Evolutionary conservation across 768 basidiomycete genomes (phyloP).

Genomic region (Obba rivulosa): DNA sequence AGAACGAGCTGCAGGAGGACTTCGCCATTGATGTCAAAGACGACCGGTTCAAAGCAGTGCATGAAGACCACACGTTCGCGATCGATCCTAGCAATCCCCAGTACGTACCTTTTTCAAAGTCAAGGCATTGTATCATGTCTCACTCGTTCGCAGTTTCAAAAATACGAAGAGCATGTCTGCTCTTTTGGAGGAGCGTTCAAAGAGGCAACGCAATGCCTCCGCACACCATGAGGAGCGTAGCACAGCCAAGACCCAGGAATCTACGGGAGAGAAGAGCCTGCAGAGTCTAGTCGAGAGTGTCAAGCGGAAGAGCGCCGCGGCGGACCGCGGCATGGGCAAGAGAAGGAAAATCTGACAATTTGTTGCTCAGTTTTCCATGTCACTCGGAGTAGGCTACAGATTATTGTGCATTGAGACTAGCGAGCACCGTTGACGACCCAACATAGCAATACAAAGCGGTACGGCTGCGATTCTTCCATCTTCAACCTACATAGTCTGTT

Average conservation of each 20-base stretch:
- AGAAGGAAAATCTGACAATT: constrained; percentile 28
- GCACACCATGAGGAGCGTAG: constrained; percentile 4
- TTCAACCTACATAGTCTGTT: background rate
- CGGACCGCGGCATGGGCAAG: constrained; percentile 32
- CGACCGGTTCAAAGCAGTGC: constrained; percentile 79
- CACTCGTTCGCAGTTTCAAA: constrained; percentile 58
- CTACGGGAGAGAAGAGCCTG: constrained; percentile 35
- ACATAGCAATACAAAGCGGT: too few species aligned
- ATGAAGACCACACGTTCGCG: constrained; percentile 88
- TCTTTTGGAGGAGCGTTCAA: constrained; percentile 79
- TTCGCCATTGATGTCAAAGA: constrained; percentile 85
- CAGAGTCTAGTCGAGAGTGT: constrained; percentile 77
- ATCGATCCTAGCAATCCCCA: constrained; percentile 95
- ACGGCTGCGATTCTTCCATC: too few species aligned
- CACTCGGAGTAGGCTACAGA: background rate
- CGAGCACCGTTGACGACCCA: too few species aligned
- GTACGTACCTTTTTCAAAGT: constrained; percentile 42
- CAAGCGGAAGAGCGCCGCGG: constrained; percentile 63
- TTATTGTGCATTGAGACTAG: background rate
- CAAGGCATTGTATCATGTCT: constrained; percentile 6
- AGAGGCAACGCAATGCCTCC: constrained; percentile 41
- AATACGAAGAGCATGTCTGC: constrained; percentile 89
- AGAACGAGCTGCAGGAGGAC: constrained; percentile 67
- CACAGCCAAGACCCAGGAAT: constrained; percentile 3
- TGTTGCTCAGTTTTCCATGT: background rate